Conservation (phyloP, 2,329 filamentous ascomycete genomes). For the Ceratocystis alfenasii region DNA sequence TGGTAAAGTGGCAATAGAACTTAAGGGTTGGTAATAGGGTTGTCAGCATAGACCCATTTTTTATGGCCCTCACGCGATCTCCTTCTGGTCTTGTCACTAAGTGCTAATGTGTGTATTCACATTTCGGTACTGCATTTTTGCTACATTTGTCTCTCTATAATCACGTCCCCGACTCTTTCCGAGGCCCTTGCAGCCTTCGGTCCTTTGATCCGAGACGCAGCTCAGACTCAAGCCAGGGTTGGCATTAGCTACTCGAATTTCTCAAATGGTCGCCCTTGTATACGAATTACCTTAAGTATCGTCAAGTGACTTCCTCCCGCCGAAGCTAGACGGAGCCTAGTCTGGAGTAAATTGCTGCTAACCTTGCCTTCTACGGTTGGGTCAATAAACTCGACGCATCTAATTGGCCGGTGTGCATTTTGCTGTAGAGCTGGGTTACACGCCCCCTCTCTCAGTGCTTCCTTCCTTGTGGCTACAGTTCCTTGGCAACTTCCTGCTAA, state of each 20-base stretch:
- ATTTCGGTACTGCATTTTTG: background rate
- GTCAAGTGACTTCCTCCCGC: conserved; percentile 2
- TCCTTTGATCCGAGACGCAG: conserved; percentile 12
- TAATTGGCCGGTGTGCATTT: background rate
- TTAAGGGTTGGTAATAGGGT: background rate
- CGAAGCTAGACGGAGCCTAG: background rate
- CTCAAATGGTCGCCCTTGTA: background rate
- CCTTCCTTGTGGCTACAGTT: conserved; percentile 14
- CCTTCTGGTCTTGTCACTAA: background rate
- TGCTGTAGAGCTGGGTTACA: background rate
- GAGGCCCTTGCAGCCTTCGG: background rate
- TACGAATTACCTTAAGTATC: background rate
- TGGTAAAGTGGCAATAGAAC: background rate
- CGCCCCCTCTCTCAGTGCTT: conserved; percentile 4
- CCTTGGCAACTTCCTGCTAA: conserved; percentile 6
- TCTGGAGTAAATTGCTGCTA: background rate
- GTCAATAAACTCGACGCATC: background rate
- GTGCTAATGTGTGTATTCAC: background rate
- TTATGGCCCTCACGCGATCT: conserved; percentile 9
- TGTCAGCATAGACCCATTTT: background rate
- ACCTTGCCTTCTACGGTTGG: background rate
- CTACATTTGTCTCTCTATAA: background rate
- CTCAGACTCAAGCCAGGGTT: background rate
- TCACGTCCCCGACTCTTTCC: background rate
- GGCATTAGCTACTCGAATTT: background rate